These are phyloP conservation scores for Trypanosoma congolense DNA, from an alignment of 208 protist genomes.

Conservation along the genomic window DNA sequence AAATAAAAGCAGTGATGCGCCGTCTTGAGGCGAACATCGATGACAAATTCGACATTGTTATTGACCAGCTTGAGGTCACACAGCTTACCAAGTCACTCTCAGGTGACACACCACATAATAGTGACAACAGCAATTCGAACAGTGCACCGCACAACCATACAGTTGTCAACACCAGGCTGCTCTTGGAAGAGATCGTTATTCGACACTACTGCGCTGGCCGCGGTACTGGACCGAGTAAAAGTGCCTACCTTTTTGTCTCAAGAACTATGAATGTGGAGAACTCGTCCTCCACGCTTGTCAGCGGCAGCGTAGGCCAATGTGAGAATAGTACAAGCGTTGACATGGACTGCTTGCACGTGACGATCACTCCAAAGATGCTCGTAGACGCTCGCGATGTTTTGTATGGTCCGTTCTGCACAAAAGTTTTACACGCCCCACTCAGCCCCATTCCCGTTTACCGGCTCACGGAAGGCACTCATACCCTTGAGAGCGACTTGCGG, in stretches of 20 bases:
- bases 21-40: neutral
- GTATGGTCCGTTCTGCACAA: conserved; percentile 73
- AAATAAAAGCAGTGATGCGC: neutral
- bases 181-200: neutral
- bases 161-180: neutral
- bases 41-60: neutral
- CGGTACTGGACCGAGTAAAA: neutral
- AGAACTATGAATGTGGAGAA: neutral
- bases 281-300: neutral
- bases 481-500: conserved; percentile 42
- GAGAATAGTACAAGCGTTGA: conserved; percentile 40
- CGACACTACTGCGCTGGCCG: neutral
- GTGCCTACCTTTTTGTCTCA: conserved; percentile 13
- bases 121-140: neutral
- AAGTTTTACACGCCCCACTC: conserved; percentile 60
- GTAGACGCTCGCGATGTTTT: conserved; percentile 70
- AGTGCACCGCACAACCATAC: neutral
- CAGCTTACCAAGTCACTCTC: neutral
- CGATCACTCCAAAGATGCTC: conserved; percentile 64
- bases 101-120: neutral
- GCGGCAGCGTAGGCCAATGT: neutral
- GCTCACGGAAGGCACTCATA: conserved; percentile 42
- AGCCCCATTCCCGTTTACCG: conserved; percentile 52
- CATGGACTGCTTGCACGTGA: conserved; percentile 29
- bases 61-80: neutral